phyloP scores from a whole-genome alignment of 2,329 filamentous ascomycete genomes.

The Lecanicillium sp. region DNA sequence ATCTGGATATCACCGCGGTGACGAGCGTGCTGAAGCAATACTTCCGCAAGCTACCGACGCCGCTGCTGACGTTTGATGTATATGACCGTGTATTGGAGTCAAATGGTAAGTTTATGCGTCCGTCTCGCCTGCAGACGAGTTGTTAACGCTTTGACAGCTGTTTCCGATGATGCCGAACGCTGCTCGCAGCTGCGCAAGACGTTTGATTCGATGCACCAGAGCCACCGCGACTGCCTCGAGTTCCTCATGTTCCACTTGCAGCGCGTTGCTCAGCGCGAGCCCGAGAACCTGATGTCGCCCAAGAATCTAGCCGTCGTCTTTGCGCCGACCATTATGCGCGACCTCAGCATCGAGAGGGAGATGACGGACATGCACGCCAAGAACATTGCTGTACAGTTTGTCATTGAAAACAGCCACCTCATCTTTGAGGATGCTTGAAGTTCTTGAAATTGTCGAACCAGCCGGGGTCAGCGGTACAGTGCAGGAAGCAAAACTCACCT shows the following conservation, averaged over 20 bases:
- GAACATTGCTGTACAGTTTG: conserved; percentile 84
- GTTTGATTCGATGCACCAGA: conserved; percentile 71
- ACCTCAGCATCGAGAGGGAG: conserved; percentile 81
- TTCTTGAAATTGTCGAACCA: too few relatives aligned
- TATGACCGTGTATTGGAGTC: conserved; percentile 87
- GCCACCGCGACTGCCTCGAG: conserved; percentile 83
- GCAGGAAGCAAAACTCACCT: too few relatives aligned
- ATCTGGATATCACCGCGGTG: conserved; percentile 91
- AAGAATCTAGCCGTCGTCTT: conserved; percentile 97
- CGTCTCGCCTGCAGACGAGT: not conserved
- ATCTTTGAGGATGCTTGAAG: conserved; percentile 58
- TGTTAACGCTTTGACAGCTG: conserved; percentile 39
- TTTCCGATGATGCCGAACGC: conserved; percentile 61
- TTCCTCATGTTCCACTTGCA: conserved; percentile 92
- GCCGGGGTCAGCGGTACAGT: too few relatives aligned
- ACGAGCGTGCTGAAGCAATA: conserved; percentile 97
- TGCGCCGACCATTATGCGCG: conserved; percentile 94
- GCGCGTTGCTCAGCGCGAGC: conserved; percentile 74
- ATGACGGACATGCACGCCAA: conserved; percentile 95
- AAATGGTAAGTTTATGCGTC: conserved; percentile 48
- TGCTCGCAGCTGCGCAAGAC: conserved; percentile 66
- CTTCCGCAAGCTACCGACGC: conserved; percentile 85
- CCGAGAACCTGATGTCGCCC: conserved; percentile 91
- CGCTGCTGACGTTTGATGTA: conserved; percentile 84
- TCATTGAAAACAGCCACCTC: conserved; percentile 81